These are phyloP conservation scores for Hyaloscypha bicolor DNA, from an alignment of 495 filamentous ascomycete species.

Conservation along the genomic window DNA sequence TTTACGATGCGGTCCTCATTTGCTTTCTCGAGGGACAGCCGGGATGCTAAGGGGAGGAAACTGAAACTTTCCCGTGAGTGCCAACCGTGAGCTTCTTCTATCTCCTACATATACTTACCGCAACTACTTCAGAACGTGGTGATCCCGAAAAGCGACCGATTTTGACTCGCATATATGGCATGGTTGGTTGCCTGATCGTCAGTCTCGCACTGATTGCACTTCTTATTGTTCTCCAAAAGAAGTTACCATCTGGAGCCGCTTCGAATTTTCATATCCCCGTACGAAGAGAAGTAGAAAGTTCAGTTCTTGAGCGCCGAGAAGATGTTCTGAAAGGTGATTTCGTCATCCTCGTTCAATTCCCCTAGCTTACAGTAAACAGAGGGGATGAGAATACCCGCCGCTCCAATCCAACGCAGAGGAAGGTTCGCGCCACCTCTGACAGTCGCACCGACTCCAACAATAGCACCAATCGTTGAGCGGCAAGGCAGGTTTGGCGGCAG, in stretches of 20 bases:
- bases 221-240: slow-evolving; percentile 19
- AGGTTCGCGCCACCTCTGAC: no score
- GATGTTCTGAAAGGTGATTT: neutral
- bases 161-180: slow-evolving; percentile 11
- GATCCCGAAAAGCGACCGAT: slow-evolving; percentile 14
- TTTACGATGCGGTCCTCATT: neutral
- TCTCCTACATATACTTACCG: neutral
- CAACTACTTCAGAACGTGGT: slow-evolving; percentile 3
- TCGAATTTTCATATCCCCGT: slow-evolving; percentile 8
- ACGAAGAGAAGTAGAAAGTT: neutral
- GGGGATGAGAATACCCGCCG: neutral
- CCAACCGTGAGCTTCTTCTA: no score
- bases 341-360: neutral
- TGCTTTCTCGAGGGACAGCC: neutral
- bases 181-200: slow-evolving; percentile 18
- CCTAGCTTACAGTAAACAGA: neutral
- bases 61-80: neutral
- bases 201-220: slow-evolving; percentile 14
- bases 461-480: no score
- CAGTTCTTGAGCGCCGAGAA: neutral
- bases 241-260: slow-evolving; percentile 13
- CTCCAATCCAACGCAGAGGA: no score
- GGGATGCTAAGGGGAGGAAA: neutral
- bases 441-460: no score
- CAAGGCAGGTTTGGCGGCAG: no score